Evolutionary conservation across 2,329 filamentous ascomycete species (phyloP), one percentile per base, ranked within the genome.

Genomic region (Apiospora koreana): DNA sequence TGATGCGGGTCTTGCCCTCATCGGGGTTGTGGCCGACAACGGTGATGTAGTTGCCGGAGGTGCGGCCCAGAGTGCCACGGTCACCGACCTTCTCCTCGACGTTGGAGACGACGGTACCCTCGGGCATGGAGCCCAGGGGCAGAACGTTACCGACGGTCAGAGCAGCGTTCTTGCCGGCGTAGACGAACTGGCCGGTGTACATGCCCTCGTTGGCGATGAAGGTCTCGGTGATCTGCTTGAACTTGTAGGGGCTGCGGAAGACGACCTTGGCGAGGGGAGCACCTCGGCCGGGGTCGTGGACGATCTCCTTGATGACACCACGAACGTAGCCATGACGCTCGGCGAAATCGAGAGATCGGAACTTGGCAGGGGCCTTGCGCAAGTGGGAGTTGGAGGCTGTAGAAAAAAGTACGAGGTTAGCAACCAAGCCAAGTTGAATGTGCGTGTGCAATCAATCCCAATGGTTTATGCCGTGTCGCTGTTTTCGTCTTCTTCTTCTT

Each of bases 201-300:
- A 98, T 98, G 89, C 96, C 96, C 90, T 98, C 96, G 88, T 98
- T 99, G 87, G 96, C 96, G 83, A 99, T 99, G 92, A 99, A 98
- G 79, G 96, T 99, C 92, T 99, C 95, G 85, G 93, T 95, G 85
- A 94, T 88, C 84, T 95, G 92, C 92, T 97, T 97, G 93, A 94
- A 98, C 86, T 92, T 91, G 93, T 99, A 99, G 81, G 96, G 94
- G 87, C 97, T 93, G 81, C 96, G 95, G 94, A 99, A 99, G 80
- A 91, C 87, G 82, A 99, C 95, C 87, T 94, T 94, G 84, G 96
- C 96, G 83, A 99, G 94, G 80, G 96, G 96, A 86, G 97, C 94
- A 88, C 96, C 96, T 88, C 96, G 95, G 85, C 96, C 96, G 80
- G 95, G 91, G 87, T 99, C 96, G 92, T 99, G 96, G 87, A 99